Evolutionary conservation across 202 grass and related monocot species (phyloP), one percentile per base, ranked within the genome.

Genomic region (Brachypodium distachyon): DNA sequence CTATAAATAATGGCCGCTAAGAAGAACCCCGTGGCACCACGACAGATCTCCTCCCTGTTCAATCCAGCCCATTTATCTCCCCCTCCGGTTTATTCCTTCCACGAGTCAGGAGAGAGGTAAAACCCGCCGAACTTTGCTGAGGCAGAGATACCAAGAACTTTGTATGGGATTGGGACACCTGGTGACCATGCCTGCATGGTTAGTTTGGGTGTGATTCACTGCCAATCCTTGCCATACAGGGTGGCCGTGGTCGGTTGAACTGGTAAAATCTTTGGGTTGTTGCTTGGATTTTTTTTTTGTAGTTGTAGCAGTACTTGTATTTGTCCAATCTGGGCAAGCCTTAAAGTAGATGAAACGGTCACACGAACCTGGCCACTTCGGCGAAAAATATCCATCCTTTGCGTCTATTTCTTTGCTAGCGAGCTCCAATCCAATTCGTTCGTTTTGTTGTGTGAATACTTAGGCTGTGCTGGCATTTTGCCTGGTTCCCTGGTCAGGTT

Each of bases 51-150:
- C 10, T n/a, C n/a, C n/a, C 12, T 40, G 12, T 11, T 13, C 12
- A 17, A 23, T 1, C 57, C 9, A 3, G 6, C 31, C n/a, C 21
- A 2, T 26, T 10, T n/a, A n/a, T n/a, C n/a, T n/a, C n/a, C 3
- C 13, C 31, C 34, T 17, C 16, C 57, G 23, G 52, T 27, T 14
- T 55, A 23, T 17, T 8, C 62, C 66, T 53, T 18, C 12, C 43
- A 63, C 67, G 61, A 2, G 38, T 7, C n/a, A n/a, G n/a, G n/a
- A n/a, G 32, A 22, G 43, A 81, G 78, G 78, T 81, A 73, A 72
- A 7, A n/a, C 22, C 23, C 42, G 7, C 78, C 66, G 37, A 43
- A 44, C 22, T 2, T 21, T 46, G 33, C 44, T 17, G 12, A 27
- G 49, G 63, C 7, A 9, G n/a, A 3, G 56, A 14, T 59, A 14